Evolutionary conservation across 805 yeast genomes (phyloP).

Genomic region (Candida awuae): DNA sequence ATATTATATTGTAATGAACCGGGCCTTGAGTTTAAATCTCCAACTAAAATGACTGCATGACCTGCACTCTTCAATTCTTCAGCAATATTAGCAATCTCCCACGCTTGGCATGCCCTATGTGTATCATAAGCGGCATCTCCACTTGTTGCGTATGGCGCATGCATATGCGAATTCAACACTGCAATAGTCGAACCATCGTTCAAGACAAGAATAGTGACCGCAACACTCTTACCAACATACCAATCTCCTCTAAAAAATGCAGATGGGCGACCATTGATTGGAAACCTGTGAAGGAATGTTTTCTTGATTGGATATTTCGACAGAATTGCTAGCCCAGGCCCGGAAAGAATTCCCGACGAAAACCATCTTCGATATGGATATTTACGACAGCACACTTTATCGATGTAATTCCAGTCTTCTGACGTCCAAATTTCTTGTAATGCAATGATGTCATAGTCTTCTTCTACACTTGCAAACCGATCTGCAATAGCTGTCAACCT

Average conservation of each 20-base stretch:
- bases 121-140: constrained; percentile 90
- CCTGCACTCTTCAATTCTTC: constrained; percentile 60
- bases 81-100: constrained; percentile 78
- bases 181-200: constrained; percentile 50
- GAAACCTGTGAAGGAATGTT: constrained; percentile 75
- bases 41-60: constrained; percentile 80
- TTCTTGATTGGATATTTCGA: constrained; percentile 78
- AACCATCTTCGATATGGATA: constrained; percentile 66
- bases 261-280: constrained; percentile 88
- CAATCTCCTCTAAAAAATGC: constrained; percentile 95
- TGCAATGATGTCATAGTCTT: constrained; percentile 73
- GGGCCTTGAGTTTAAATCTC: constrained; percentile 87
- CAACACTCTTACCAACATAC: constrained; percentile 89
- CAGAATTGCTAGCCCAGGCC: constrained; percentile 85
- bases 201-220: constrained; percentile 61
- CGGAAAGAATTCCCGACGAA: constrained; percentile 77
- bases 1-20: constrained; percentile 75
- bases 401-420: constrained; percentile 70
- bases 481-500: constrained; percentile 72
- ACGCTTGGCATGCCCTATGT: constrained; percentile 91
- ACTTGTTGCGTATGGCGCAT: constrained; percentile 77
- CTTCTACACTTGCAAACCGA: constrained; percentile 35
- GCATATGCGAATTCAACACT: constrained; percentile 87
- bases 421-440: constrained; percentile 93
- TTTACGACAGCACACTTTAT: constrained; percentile 32